Base-by-base conservation (phyloP, 306 rosid species). In the Quercus parvula region DNA sequence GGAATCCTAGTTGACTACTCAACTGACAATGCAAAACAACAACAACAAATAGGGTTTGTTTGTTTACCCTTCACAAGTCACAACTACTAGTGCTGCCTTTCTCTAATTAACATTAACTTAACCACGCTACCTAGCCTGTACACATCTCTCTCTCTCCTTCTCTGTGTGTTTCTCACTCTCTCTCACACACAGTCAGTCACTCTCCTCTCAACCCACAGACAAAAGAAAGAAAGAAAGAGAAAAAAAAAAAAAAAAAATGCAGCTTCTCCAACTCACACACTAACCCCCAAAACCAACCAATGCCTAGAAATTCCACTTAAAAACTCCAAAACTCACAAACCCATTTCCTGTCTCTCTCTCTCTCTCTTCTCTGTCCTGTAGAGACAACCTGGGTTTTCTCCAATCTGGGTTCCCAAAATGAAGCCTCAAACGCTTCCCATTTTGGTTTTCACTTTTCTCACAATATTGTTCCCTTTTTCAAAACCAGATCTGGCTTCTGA, bases 401-500 rank as follows among this genome's bases (percentile, higher is more conserved):
- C 38, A 8, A 11, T 18, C 52, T n/a, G 22, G 49, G 57, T 3
- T 5, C 2, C 52, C 51, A 67, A 66, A 75, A 83, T 83, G 86
- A 77, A 2, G 82, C 76, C 35, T 66, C 79, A 44, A 44, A 77
- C 9, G 12, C 63, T 75, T 51, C 3, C 57, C 55, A 7, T 85
- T 5, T 30, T 51, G 41, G 28, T 85, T 41, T 3, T 55, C 2
- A 35, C 66, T 31, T 56, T 82, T 57, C 63, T 82, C 46, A 41
- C 46, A 35, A 10, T 27, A 14, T 0, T 80, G 55, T 35, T 82
- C 54, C 77, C 79, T 17, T 20, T 30, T 0, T 75, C 20, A 17
- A 80, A 41, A 76, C 64, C 93, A 38, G 90, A 90, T 76, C 76
- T 86, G 15, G 46, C 61, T 11, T 75, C 90, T 6, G 90, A 87